phyloP scores from a whole-genome alignment of 371 early-diverging fungal genomes.

The Actinomucor elegans region DNA sequence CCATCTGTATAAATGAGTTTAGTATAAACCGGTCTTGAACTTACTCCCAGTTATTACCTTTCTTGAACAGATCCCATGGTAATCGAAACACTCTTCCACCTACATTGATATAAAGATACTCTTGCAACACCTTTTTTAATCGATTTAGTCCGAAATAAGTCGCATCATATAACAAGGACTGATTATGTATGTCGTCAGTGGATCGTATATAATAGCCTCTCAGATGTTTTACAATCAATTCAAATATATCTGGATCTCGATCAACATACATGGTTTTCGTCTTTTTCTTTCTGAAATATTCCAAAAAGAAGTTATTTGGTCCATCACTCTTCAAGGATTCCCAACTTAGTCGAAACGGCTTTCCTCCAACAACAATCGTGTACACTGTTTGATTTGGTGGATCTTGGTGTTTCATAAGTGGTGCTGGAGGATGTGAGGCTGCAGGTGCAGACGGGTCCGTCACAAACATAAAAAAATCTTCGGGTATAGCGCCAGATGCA shows the following conservation, averaged over 20 bases:
- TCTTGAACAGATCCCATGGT: conserved; percentile 39
- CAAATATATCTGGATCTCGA: conserved; percentile 58
- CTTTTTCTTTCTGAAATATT: conserved; percentile 35
- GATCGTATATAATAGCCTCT: conserved; percentile 61
- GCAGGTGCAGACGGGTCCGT: background rate
- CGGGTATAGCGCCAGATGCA: conserved; percentile 3
- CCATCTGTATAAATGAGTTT: conserved; percentile 39
- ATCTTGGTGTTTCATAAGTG: conserved; percentile 4
- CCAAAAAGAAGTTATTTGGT: conserved; percentile 45
- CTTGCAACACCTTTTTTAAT: conserved; percentile 42
- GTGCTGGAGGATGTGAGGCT: background rate
- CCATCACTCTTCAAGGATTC: conserved; percentile 52
- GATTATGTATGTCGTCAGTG: conserved; percentile 46
- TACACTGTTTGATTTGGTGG: conserved; percentile 36
- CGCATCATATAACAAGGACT: conserved; percentile 53
- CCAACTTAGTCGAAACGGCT: conserved; percentile 44
- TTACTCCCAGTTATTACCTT: conserved; percentile 20
- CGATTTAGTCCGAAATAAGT: conserved; percentile 53
- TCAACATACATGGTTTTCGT: conserved; percentile 54
- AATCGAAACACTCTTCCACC: conserved; percentile 46
- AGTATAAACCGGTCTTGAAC: too few species aligned
- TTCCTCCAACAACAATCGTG: conserved; percentile 46
- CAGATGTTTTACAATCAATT: conserved; percentile 57
- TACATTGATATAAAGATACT: conserved; percentile 47
- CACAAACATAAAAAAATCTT: conserved; percentile 27